A percentile compares a stretch with the other conserved stretches of the same genome.
Conservation (phyloP, 2,329 filamentous ascomycete genomes). For the Clarireedia sp. region DNA sequence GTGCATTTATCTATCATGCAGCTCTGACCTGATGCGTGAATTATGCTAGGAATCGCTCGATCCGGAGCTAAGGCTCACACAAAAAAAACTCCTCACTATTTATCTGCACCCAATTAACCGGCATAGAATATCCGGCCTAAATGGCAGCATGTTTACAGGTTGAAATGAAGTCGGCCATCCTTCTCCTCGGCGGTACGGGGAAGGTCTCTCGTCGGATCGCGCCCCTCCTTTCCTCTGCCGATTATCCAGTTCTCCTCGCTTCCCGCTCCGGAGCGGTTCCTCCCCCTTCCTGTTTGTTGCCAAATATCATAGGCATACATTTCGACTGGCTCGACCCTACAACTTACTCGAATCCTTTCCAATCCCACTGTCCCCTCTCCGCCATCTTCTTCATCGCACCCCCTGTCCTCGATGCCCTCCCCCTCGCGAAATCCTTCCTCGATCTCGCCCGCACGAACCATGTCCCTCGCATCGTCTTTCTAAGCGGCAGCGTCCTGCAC, state of each 20-base stretch:
- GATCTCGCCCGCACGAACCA: slow-evolving; percentile 33
- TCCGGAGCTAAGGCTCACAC: neutral
- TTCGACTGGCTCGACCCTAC: slow-evolving; percentile 40
- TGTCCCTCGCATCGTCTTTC: slow-evolving; percentile 38
- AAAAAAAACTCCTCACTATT: neutral
- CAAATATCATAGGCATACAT: slow-evolving; percentile 21
- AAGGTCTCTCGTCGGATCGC: slow-evolving; percentile 37
- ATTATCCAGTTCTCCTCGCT: slow-evolving; percentile 31
- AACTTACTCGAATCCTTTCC: slow-evolving; percentile 34
- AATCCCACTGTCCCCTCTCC: slow-evolving; percentile 19
- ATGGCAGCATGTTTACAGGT: neutral
- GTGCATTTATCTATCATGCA: neutral
- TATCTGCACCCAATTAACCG: neutral
- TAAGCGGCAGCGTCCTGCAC: slow-evolving; percentile 33
- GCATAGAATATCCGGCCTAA: neutral
- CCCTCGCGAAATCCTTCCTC: slow-evolving; percentile 35
- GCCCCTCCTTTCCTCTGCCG: slow-evolving; percentile 27
- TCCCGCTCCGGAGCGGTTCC: slow-evolving; percentile 31
- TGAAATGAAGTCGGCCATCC: neutral
- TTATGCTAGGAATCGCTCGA: neutral
- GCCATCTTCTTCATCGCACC: slow-evolving; percentile 37
- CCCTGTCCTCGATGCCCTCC: slow-evolving; percentile 27
- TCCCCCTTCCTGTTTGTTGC: neutral
- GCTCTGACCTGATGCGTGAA: neutral
- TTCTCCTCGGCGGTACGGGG: slow-evolving; percentile 37